Conservation (phyloP, 2,329 filamentous ascomycete species). For the Penicillium hordei region DNA sequence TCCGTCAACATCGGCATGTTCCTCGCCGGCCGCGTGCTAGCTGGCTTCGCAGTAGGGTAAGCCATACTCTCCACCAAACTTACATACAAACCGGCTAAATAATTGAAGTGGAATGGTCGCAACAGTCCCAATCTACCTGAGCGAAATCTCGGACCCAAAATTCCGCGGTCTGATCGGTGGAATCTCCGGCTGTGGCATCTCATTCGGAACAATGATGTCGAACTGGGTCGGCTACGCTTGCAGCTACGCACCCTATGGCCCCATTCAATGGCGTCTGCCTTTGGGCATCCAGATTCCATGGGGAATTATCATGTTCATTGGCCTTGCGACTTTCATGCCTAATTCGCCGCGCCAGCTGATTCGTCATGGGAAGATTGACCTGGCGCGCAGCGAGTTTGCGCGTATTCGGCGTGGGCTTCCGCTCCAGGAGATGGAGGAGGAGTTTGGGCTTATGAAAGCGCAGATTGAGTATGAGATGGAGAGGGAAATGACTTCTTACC, state of each 20-base stretch:
- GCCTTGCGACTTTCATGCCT: slow-evolving; percentile 57
- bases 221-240: slow-evolving; percentile 61
- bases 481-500: slow-evolving; percentile 54
- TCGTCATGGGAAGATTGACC: slow-evolving; percentile 50
- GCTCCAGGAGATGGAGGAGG: slow-evolving; percentile 48
- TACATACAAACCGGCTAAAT: neutral
- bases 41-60: slow-evolving; percentile 50
- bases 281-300: slow-evolving; percentile 58
- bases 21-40: slow-evolving; percentile 50
- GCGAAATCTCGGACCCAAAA: slow-evolving; percentile 53
- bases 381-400: slow-evolving; percentile 51
- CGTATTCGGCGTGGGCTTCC: slow-evolving; percentile 50
- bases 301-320: slow-evolving; percentile 56
- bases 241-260: slow-evolving; percentile 54
- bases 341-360: slow-evolving; percentile 57
- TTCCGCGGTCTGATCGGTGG: slow-evolving; percentile 56
- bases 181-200: slow-evolving; percentile 55
- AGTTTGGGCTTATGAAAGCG: slow-evolving; percentile 55
- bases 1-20: slow-evolving; percentile 58
- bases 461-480: slow-evolving; percentile 60
- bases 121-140: slow-evolving; percentile 57
- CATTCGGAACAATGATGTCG: slow-evolving; percentile 56
- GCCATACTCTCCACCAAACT: slow-evolving; percentile 11
- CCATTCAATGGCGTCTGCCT: slow-evolving; percentile 56
- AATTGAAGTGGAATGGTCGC: slow-evolving; percentile 48